A percentile compares a stretch with the other conserved stretches of the same genome.
phyloP scores from a whole-genome alignment of 2,329 filamentous ascomycete species.

The Xylariaceae sp. region DNA sequence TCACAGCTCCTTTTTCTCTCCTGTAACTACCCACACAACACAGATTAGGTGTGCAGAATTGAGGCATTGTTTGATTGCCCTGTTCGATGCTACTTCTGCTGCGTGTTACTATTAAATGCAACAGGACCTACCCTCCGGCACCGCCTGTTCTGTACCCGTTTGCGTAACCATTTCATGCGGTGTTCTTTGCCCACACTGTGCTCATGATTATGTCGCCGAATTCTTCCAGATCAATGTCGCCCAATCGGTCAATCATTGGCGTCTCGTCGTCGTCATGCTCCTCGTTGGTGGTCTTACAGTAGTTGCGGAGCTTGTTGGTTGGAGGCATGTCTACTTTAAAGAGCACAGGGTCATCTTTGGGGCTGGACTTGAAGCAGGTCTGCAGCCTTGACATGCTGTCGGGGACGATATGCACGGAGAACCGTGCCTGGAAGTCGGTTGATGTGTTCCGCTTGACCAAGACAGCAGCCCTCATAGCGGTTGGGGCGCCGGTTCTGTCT shows the following conservation, averaged over 20 bases:
- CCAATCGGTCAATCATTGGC: neutral
- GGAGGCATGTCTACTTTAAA: neutral
- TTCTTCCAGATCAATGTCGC: neutral
- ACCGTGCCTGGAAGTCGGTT: neutral
- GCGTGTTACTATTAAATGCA: too few relatives aligned
- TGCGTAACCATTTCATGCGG: too few relatives aligned
- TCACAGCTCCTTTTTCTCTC: too few relatives aligned
- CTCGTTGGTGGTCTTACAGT: neutral
- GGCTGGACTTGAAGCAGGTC: constrained; percentile 3
- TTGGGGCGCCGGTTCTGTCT: neutral
- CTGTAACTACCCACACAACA: too few relatives aligned
- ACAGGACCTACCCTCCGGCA: too few relatives aligned
- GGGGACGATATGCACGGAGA: neutral
- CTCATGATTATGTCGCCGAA: neutral
- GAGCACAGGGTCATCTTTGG: constrained; percentile 1
- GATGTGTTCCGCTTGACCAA: neutral
- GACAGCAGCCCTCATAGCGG: neutral
- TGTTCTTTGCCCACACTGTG: constrained; percentile 1
- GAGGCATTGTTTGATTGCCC: too few relatives aligned
- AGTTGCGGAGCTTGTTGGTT: neutral
- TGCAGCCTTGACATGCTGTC: neutral
- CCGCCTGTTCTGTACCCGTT: too few relatives aligned
- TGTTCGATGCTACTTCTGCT: too few relatives aligned
- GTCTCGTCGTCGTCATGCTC: neutral
- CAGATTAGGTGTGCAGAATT: too few relatives aligned